Base-by-base conservation (phyloP, 345 rosid species). In the Rhodomyrtus tomentosa region DNA sequence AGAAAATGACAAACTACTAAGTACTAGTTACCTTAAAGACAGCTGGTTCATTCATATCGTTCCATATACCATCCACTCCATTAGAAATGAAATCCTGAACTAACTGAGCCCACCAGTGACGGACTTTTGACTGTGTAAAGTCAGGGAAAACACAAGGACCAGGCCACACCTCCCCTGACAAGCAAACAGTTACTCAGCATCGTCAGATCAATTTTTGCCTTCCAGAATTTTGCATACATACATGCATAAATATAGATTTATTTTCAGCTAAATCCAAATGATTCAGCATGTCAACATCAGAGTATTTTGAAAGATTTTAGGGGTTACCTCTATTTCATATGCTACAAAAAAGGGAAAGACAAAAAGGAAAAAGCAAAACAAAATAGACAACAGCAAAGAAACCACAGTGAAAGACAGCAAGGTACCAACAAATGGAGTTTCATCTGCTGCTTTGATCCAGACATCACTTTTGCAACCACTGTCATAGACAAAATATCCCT, bases 1-100 rank as follows among this genome's bases (percentile, higher is more conserved):
- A 48, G 25, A 51, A 38, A 81, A 40, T 38, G 74, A 52, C 52
- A n/a, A 55, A 84, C n/a, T 73, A 84, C 24, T 80, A 56, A 38
- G 18, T 12, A 25, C 9, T 53, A 18, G 38, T 25, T 86, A 95
- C 99, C 94, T 95, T 94, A 87, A 95, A 96, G 82, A 96, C 68
- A 82, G 98, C 90, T 20, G 99, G 98, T 90, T 96, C 99, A 55
- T 96, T 96, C 98, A 96, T 96, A 88, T 96, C 96, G 80, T 96
- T 96, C 99, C 98, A 95, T 88, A 96, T 96, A 76, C 98, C 99
- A 90, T 49, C 50, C 10, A 95, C 98, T 81, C 98, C 96, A 90
- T 92, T 92, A 84, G 95, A 91, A 85, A 87, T 59, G 53, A 95
- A 96, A 84, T 93, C 98, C 84, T 92, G 94, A 62, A 96, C 98